Base-by-base conservation (phyloP, 768 basidiomycete species). In the Phylloporus sp. region DNA sequence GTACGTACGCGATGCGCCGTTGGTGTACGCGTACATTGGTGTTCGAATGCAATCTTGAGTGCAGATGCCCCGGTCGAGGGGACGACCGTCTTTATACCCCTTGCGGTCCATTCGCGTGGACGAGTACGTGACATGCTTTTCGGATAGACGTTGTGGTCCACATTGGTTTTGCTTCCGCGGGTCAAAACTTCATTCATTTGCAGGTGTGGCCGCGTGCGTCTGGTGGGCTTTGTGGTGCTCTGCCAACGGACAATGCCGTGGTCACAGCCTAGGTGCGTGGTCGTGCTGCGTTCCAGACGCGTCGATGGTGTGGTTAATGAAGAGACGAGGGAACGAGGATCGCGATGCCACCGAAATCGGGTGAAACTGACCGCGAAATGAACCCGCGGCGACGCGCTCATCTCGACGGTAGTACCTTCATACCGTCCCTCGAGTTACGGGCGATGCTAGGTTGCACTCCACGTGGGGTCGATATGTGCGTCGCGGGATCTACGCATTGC, bases 211-310 rank as follows among this genome's bases (percentile, higher is more conserved):
- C 35, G 28, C 22, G 36, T 5, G 26, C 47, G 1, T 10, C 22
- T 35, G 36, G 22, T 23, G 12, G 47, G 23, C 23, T 23, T 26
- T 15, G 49, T 29, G 16, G 28, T 47, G 23, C 23, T 16, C 34
- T 23, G 22, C 45, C 42, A n/a, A 39, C 24, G 38, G n/a, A 59
- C 47, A 52, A 60, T 55, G 26, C 31, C 40, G 23, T 31, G 15
- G 8, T 28, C 36, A 16, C 38, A 18, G 39, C 41, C 41, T 12
- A 24, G 18, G 15, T 23, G 39, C 13, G 9, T 20, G 24, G 40
- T 1, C 40, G 22, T 15, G 32, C 32, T 15, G 15, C 28, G 11
- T 32, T 13, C 34, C 22, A 27, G 18, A 22, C 24, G 13, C 12
- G 24, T 43, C 29, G 24, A 28, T 23, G 55, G 24, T n/a, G 35